phyloP scores from a whole-genome alignment of 2,329 filamentous ascomycete genomes.

The Sodiomyces alkalinus region DNA sequence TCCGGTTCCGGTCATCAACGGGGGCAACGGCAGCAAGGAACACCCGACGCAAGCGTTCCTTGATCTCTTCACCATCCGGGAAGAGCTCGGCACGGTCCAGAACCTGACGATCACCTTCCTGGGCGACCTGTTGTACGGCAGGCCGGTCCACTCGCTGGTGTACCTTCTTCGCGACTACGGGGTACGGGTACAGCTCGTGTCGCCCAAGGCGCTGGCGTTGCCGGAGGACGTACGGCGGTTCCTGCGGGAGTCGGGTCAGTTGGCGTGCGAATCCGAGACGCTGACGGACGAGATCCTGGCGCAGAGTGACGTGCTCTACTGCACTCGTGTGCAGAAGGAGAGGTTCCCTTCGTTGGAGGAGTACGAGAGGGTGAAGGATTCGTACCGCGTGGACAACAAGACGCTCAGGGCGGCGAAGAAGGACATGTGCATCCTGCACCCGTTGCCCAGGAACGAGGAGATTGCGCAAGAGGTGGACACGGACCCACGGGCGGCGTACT shows the following conservation, averaged over 20 bases:
- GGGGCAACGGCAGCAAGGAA: slow-evolving; percentile 88
- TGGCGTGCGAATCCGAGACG: slow-evolving; percentile 58
- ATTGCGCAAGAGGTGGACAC: slow-evolving; percentile 94
- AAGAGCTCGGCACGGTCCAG: slow-evolving; percentile 90
- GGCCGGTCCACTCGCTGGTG: slow-evolving; percentile 87
- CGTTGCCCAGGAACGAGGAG: slow-evolving; percentile 84
- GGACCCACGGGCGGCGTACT: slow-evolving; percentile 92
- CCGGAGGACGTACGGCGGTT: slow-evolving; percentile 60
- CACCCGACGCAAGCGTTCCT: slow-evolving; percentile 96
- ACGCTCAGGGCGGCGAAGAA: slow-evolving; percentile 83
- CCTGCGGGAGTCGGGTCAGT: slow-evolving; percentile 59
- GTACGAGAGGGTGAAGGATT: slow-evolving; percentile 79
- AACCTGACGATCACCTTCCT: slow-evolving; percentile 92
- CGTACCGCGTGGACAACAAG: slow-evolving; percentile 79
- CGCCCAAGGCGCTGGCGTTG: slow-evolving; percentile 63
- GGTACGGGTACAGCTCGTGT: slow-evolving; percentile 82
- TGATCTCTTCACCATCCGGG: slow-evolving; percentile 94
- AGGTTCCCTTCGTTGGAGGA: slow-evolving; percentile 68
- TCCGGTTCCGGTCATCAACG: slow-evolving; percentile 88
- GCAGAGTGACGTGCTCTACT: slow-evolving; percentile 85
- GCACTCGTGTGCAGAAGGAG: slow-evolving; percentile 93
- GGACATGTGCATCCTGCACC: slow-evolving; percentile 91
- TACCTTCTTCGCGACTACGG: slow-evolving; percentile 93
- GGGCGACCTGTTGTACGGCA: slow-evolving; percentile 83
- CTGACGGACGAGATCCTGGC: slow-evolving; percentile 80